Conservation (phyloP, 2,329 filamentous ascomycete species). For the Hymenotorrendiella dingleyae region DNA sequence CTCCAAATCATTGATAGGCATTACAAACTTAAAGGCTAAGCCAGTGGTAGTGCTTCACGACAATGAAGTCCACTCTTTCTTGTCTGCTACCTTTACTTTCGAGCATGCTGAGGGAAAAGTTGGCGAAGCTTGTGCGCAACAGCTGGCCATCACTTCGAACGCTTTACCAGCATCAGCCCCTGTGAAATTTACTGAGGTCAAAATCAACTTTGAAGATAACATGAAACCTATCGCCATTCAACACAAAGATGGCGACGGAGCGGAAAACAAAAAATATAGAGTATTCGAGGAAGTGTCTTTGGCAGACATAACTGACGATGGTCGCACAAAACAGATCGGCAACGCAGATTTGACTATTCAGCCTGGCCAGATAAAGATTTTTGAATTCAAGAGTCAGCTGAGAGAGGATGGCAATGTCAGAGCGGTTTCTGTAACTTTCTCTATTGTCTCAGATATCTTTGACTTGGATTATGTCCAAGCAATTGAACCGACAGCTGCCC, state of each 20-base stretch:
- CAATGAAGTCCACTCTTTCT: constrained; percentile 45
- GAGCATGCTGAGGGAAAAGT: constrained; percentile 53
- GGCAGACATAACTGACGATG: constrained; percentile 23
- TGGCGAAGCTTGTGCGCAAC: constrained; percentile 52
- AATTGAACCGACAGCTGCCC: constrained; percentile 38
- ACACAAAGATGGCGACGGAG: constrained; percentile 16
- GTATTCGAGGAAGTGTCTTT: constrained; percentile 19
- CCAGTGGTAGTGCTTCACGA: constrained; percentile 47
- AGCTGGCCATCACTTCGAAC: constrained; percentile 51
- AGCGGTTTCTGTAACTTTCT: constrained; percentile 57
- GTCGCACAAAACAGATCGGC: constrained; percentile 42
- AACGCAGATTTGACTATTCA: constrained; percentile 57
- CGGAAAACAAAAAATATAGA: neutral
- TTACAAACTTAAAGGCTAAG: constrained; percentile 37
- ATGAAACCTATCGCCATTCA: constrained; percentile 48
- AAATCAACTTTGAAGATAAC: constrained; percentile 51
- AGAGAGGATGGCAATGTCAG: constrained; percentile 76
- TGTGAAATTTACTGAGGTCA: constrained; percentile 45
- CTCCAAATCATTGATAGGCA: constrained; percentile 47
- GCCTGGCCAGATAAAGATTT: constrained; percentile 63
- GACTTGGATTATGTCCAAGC: constrained; percentile 60
- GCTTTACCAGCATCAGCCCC: constrained; percentile 48
- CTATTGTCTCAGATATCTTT: constrained; percentile 60
- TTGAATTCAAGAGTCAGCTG: constrained; percentile 66
- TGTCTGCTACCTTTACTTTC: constrained; percentile 53